Base-by-base conservation (phyloP, 2,329 filamentous ascomycete species). In the Neonectria neomacrospora region DNA sequence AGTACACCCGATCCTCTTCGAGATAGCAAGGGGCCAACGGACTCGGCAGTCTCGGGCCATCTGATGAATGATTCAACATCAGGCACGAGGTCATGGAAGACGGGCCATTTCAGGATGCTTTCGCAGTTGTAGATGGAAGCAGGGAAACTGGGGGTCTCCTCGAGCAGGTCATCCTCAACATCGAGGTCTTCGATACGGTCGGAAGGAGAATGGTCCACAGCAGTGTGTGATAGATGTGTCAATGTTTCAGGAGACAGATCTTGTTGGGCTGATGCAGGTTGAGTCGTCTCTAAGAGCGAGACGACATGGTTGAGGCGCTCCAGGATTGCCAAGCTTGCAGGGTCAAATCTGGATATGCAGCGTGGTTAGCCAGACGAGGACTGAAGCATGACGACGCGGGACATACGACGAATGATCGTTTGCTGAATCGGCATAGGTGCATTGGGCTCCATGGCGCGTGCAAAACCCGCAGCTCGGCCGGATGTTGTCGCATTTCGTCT, bases 401-500 rank as follows among this genome's bases (percentile, higher is more conserved):
- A 60, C 61, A 10, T 44, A 64, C 61, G 64, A 61, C 9, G 64
- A 66, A 39, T 64, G 58, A n/a, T 66, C 61, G 20, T 37, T 61
- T 7, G 47, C 42, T 1, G 60, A 14, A 32, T 60, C 55, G 5
- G 59, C 30, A 18, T 66, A 66, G 6, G 52, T 58, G 37, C 64
- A 66, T 20, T 64, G 52, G 3, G 64, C 61, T 16, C 50, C 64
- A 37, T 61, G 55, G 14, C 42, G 53, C 5, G 53, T 22, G 9
- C 64, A 66, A 39, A 66, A 66, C 5, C 63, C 63, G 30, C 63
- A 65, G 7, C 22, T 47, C 1, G 63, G 63, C 5, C 41, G 54
- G 16, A 65, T 34, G 30, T 65, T 65, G 47, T 65, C 63, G 34
- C 63, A 65, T 20, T 65, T 65, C 11, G 63, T 65, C 51, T 65